Evolutionary conservation across 2,329 filamentous ascomycete genomes (phyloP).

Genomic region (Diaporthe nobilis): DNA sequence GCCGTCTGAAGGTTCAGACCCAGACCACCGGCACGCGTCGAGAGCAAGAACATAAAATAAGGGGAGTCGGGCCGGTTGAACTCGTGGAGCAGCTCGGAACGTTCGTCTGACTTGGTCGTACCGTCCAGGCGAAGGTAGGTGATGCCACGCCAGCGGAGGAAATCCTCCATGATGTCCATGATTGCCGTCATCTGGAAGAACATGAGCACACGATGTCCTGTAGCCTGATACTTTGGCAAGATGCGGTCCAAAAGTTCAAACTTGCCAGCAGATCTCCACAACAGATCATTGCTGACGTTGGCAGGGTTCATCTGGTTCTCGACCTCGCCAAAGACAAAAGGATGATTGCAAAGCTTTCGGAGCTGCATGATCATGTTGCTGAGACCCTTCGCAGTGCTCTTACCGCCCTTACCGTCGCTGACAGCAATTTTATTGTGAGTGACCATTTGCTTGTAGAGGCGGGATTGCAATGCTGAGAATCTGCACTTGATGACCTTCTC

Average conservation of each 20-base stretch:
- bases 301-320: constrained; percentile 98
- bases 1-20: constrained; percentile 97
- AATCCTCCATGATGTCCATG: constrained; percentile 99
- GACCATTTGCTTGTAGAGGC: constrained; percentile 97
- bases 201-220: constrained; percentile 96
- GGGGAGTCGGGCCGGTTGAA: constrained; percentile 94
- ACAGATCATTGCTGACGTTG: constrained; percentile 88
- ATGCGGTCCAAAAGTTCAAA: constrained; percentile 95
- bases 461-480: constrained; percentile 93
- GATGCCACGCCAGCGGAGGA: constrained; percentile 85
- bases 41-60: constrained; percentile 99
- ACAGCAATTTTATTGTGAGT: constrained; percentile 95
- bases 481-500: constrained; percentile 99
- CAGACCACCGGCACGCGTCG: constrained; percentile 96
- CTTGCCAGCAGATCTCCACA: constrained; percentile 97
- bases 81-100: constrained; percentile 87
- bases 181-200: constrained; percentile 99
- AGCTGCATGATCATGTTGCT: constrained; percentile 99
- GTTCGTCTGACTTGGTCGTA: constrained; percentile 97
- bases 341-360: constrained; percentile 98
- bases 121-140: constrained; percentile 94
- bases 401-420: constrained; percentile 94
- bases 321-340: constrained; percentile 97
- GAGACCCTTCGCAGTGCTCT: constrained; percentile 91
- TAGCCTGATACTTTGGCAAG: constrained; percentile 91